phyloP scores from a whole-genome alignment of 768 basidiomycete genomes.

The Leccinum disarticulatum region DNA sequence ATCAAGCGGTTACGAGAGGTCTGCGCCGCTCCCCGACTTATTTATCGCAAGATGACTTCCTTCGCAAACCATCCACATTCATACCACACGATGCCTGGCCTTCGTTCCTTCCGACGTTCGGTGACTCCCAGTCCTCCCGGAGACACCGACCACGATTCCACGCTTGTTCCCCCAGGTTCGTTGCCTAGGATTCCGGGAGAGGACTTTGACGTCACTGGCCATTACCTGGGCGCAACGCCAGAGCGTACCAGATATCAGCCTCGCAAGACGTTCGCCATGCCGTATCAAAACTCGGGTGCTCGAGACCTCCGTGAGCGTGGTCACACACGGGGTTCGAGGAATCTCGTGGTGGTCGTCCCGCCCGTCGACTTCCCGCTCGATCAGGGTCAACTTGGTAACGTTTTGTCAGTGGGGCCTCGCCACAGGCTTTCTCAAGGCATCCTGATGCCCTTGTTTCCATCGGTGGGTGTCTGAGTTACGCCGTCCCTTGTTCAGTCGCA shows the following conservation, averaged over 20 bases:
- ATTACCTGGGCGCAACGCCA: not conserved
- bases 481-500: not conserved
- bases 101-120: slow-evolving; percentile 36
- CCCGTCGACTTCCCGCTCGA: slow-evolving; percentile 57
- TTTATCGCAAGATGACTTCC: slow-evolving; percentile 38
- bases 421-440: slow-evolving; percentile 66
- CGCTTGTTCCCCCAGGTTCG: not conserved
- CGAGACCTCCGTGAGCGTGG: slow-evolving; percentile 46
- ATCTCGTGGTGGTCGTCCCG: slow-evolving; percentile 68
- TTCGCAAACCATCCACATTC: slow-evolving; percentile 41
- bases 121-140: slow-evolving; percentile 37
- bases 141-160: slow-evolving; percentile 33
- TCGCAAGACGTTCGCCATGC: slow-evolving; percentile 49
- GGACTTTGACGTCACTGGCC: slow-evolving; percentile 18
- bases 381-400: slow-evolving; percentile 58
- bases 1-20: not conserved
- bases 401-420: slow-evolving; percentile 55
- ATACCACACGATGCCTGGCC: slow-evolving; percentile 5
- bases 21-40: not conserved
- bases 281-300: slow-evolving; percentile 51
- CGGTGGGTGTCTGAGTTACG: slow-evolving; percentile 41
- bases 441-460: slow-evolving; percentile 73
- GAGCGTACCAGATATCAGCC: slow-evolving; percentile 30
- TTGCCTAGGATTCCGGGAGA: not conserved
- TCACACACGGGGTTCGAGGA: slow-evolving; percentile 41